Conservation (phyloP, 1,284 basidiomycete genomes). For the Marasmius sp. region DNA sequence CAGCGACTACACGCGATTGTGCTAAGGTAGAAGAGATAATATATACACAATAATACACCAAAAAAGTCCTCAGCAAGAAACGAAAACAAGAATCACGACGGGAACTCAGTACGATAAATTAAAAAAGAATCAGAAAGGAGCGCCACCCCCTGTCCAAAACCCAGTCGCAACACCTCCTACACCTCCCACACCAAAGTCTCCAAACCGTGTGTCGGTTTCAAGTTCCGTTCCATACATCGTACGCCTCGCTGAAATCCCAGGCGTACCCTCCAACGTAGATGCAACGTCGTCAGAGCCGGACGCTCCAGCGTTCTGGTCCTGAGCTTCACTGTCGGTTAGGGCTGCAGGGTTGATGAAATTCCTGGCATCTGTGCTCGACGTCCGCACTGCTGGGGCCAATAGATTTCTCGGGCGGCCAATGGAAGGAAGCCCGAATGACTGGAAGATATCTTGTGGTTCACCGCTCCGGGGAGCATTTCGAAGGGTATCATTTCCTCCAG, state of each 20-base stretch:
- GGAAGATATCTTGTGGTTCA: slow-evolving; percentile 42
- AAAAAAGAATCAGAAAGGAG: slow-evolving; percentile 31
- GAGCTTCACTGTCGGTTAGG: slow-evolving; percentile 33
- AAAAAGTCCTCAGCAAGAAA: not conserved
- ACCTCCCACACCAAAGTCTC: slow-evolving; percentile 77
- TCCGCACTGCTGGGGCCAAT: slow-evolving; percentile 15
- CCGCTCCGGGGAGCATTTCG: slow-evolving; percentile 24
- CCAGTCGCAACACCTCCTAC: slow-evolving; percentile 69
- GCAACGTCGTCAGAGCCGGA: slow-evolving; percentile 21
- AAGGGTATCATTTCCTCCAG: slow-evolving; percentile 36
- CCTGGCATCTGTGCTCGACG: slow-evolving; percentile 16
- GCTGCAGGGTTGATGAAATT: slow-evolving; percentile 37
- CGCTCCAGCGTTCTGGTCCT: slow-evolving; percentile 26
- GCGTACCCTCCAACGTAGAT: slow-evolving; percentile 17
- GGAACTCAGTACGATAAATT: not conserved
- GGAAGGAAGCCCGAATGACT: slow-evolving; percentile 41
- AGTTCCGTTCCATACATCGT: slow-evolving; percentile 83
- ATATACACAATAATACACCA: too few species aligned
- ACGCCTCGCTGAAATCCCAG: slow-evolving; percentile 39
- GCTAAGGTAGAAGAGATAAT: too few species aligned
- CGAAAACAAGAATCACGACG: not conserved
- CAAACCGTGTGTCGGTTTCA: slow-evolving; percentile 72
- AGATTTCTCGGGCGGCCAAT: slow-evolving; percentile 32
- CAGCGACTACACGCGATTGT: too few species aligned
- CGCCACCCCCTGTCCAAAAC: slow-evolving; percentile 54